Conservation (phyloP, 163 green algal species). For the Volvox carteri region DNA sequence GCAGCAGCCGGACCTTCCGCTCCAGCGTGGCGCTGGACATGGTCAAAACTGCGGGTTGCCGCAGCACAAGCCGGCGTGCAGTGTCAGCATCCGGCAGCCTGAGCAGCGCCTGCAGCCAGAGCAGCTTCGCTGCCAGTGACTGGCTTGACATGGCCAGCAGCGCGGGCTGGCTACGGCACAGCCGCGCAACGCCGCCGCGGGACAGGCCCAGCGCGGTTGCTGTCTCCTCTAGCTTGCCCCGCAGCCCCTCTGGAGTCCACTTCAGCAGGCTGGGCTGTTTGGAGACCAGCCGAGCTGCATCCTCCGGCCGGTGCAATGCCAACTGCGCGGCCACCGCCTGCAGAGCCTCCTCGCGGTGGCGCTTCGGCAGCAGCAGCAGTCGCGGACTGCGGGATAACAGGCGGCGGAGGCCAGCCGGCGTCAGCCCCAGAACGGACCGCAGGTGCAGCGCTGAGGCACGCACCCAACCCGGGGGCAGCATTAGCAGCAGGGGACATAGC, state of each 20-base stretch:
- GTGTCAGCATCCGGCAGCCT: background rate
- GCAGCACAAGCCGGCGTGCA: slow-evolving; percentile 12
- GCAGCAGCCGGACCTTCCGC: slow-evolving; percentile 15
- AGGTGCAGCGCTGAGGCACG: slow-evolving; percentile 29
- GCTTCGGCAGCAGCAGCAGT: slow-evolving; percentile 30
- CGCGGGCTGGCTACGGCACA: slow-evolving; percentile 37
- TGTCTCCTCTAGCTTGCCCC: slow-evolving; percentile 4
- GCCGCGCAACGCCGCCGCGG: background rate
- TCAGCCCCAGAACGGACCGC: background rate
- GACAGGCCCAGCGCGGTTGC: background rate
- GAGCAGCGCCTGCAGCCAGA: background rate
- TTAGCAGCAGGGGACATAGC: slow-evolving; percentile 41
- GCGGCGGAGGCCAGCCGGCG: background rate
- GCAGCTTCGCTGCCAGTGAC: slow-evolving; percentile 13
- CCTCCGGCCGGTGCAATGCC: background rate
- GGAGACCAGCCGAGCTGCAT: slow-evolving; percentile 11
- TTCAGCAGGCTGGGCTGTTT: slow-evolving; percentile 42
- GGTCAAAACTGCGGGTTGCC: slow-evolving; percentile 27
- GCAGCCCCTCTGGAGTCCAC: slow-evolving; percentile 7
- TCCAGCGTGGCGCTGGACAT: slow-evolving; percentile 4
- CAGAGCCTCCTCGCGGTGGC: background rate
- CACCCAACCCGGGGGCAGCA: background rate
- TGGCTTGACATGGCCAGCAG: slow-evolving; percentile 38
- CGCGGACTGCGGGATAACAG: slow-evolving; percentile 27
- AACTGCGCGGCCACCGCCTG: background rate